Conservation (phyloP, 208 protist species). For the Sergeia podlipaevii region DNA sequence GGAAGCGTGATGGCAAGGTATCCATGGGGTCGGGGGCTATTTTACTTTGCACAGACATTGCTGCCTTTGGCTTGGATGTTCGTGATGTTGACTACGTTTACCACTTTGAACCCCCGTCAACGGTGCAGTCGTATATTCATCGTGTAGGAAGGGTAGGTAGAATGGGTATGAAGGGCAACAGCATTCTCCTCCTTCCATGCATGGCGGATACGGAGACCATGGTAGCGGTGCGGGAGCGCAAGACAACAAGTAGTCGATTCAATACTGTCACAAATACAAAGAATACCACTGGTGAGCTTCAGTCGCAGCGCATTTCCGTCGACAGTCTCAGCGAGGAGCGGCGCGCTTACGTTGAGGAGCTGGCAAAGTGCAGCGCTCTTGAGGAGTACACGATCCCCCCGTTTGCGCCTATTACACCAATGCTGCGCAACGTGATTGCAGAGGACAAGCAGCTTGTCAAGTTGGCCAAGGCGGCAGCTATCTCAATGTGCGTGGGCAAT, state of each 20-base stretch:
- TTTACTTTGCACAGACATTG: conserved; percentile 87
- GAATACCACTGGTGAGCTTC: conserved; percentile 44
- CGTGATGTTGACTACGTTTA: conserved; percentile 92
- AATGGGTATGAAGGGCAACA: conserved; percentile 88
- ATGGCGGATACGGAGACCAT: conserved; percentile 17
- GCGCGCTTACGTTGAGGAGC: conserved; percentile 48
- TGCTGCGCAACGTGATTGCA: conserved; percentile 66
- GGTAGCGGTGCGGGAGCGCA: conserved; percentile 44
- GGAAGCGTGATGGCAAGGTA: conserved; percentile 62
- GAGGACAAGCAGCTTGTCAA: conserved; percentile 50
- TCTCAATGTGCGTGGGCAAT: conserved; percentile 51
- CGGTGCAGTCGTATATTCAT: conserved; percentile 82
- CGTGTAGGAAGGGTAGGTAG: conserved; percentile 87
- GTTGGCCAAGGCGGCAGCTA: conserved; percentile 58
- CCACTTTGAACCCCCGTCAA: conserved; percentile 85
- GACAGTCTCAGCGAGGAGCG: conserved; percentile 29
- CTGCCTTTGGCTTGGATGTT: conserved; percentile 88
- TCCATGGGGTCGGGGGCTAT: conserved; percentile 73
- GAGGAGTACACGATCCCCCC: conserved; percentile 64
- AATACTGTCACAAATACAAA: conserved; percentile 83
- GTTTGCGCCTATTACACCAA: conserved; percentile 74
- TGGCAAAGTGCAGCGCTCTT: conserved; percentile 38
- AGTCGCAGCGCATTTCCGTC: conserved; percentile 23
- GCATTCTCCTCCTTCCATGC: conserved; percentile 77
- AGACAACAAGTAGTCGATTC: conserved; percentile 58